A percentile compares a stretch with the other conserved stretches of the same genome.
These are phyloP conservation scores for Kazachstania viticola DNA, from an alignment of 805 yeast species.

Conservation along the genomic window DNA sequence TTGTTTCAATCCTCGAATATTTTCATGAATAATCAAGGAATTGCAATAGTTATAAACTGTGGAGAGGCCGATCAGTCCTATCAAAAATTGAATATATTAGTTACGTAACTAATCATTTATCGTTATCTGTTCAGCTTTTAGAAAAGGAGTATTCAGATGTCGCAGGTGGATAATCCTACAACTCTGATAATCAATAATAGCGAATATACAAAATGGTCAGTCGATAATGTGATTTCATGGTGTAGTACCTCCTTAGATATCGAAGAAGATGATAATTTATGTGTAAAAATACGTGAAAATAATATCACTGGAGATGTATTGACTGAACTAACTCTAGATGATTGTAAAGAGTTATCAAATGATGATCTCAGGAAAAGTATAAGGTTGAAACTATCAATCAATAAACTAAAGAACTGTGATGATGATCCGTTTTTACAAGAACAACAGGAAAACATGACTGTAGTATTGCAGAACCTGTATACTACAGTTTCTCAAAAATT, in stretches of 20 bases:
- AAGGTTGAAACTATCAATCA: conserved; percentile 45
- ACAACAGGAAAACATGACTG: conserved; percentile 25
- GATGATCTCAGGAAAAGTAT: conserved; percentile 43
- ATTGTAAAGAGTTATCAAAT: conserved; percentile 65
- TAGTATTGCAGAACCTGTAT: conserved; percentile 18
- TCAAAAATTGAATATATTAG: not conserved
- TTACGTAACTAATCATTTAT: not conserved
- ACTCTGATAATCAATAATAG: not conserved
- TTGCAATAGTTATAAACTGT: too few relatives aligned
- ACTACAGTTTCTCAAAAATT: conserved; percentile 17
- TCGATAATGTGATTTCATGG: conserved; percentile 18
- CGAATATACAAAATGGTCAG: conserved; percentile 13
- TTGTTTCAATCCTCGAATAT: too few relatives aligned
- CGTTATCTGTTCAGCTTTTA: not conserved
- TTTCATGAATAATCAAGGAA: too few relatives aligned
- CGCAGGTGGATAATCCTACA: not conserved
- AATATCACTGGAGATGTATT: conserved; percentile 47
- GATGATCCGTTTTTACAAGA: conserved; percentile 9
- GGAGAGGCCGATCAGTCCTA: too few relatives aligned
- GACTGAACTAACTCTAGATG: conserved; percentile 55
- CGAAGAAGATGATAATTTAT: conserved; percentile 8
- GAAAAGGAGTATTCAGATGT: not conserved
- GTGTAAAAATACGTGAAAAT: conserved; percentile 10
- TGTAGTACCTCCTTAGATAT: conserved; percentile 11
- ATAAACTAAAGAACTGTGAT: conserved; percentile 33